Evolutionary conservation across 164 flowering plant species (phyloP).

Genomic region (Vitis rotundifolia): DNA sequence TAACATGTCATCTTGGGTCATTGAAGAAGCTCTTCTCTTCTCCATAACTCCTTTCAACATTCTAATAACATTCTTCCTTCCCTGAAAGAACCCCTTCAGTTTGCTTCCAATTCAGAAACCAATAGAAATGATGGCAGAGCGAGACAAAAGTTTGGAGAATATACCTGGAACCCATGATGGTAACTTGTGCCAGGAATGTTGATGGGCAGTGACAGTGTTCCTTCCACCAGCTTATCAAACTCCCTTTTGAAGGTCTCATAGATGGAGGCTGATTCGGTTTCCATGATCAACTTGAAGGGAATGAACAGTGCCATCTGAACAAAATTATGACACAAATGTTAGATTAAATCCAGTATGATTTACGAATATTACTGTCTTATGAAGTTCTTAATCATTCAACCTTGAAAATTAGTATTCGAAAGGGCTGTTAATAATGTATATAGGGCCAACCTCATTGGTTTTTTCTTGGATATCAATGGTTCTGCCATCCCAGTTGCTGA

Average conservation of each 20-base stretch:
- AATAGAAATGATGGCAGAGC: not conserved
- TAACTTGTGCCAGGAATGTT: slow-evolving; percentile 91
- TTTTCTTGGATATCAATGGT: slow-evolving; percentile 75
- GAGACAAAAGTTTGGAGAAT: not conserved
- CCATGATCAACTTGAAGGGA: slow-evolving; percentile 73
- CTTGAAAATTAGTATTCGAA: no score
- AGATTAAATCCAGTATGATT: no score
- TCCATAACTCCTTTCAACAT: slow-evolving; percentile 41
- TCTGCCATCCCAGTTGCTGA: slow-evolving; percentile 62
- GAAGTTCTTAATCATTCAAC: no score
- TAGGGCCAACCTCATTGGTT: slow-evolving; percentile 70
- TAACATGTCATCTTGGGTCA: slow-evolving; percentile 51
- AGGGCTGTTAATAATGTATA: no score
- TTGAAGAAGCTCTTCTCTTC: slow-evolving; percentile 47
- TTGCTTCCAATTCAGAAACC: not conserved
- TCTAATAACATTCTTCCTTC: slow-evolving; percentile 42
- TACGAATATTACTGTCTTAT: no score
- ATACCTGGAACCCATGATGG: slow-evolving; percentile 69
- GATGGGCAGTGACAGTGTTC: slow-evolving; percentile 87
- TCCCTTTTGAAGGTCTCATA: slow-evolving; percentile 59
- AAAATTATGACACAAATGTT: not conserved
- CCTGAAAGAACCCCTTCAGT: slow-evolving; percentile 28
- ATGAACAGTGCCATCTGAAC: slow-evolving; percentile 88
- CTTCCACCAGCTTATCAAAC: slow-evolving; percentile 80
- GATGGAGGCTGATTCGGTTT: slow-evolving; percentile 44